Base-by-base conservation (phyloP, 176 grass and related monocot genomes). In the Musa acuminata region DNA sequence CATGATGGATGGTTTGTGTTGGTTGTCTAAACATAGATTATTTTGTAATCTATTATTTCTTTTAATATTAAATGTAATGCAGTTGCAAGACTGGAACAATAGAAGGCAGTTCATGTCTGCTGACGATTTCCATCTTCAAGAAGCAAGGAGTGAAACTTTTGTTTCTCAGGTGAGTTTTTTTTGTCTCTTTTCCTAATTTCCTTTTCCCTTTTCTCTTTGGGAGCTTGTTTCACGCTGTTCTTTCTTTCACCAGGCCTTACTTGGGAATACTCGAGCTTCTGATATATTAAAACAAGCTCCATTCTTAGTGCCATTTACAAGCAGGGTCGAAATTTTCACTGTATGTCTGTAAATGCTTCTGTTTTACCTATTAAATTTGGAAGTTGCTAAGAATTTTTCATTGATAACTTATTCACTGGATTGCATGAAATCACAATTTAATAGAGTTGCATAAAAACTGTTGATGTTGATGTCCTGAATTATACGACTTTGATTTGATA, bases 51-150 rank as follows among this genome's bases (percentile, higher is more conserved):
- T 67, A 27, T 12, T 3, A 51, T 68, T 53, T 70, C 29, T 48
- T 58, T 60, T 1, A 43, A 55, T 52, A 53, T 25, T 43, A 74
- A 35, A 13, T 20, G 55, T 54, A 86, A 85, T 82, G 19, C 77
- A 99, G 95, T 89, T 99, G 81, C 90, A 99, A 91, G 95, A 99
- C 51, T 99, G 88, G 90, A 99, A 99, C 68, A 94, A 64, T 77
- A 80, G 95, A 89, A 87, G 85, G 60, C 85, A 87, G 72, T 99
- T 94, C 53, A 94, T 88, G 82, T 78, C 86, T 8, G 71, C 88
- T 77, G 93, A 76, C 77, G 90, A 94, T 75, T 99, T 99, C 79
- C 89, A 94, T 89, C 87, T 86, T 72, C 88, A 91, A 89, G 90
- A 99, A 89, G 90, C 95, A 77, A 91, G 81, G 62, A 91, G 82